phyloP scores from a whole-genome alignment of 139 green algal species.

The Ettlia oleoabundans region DNA sequence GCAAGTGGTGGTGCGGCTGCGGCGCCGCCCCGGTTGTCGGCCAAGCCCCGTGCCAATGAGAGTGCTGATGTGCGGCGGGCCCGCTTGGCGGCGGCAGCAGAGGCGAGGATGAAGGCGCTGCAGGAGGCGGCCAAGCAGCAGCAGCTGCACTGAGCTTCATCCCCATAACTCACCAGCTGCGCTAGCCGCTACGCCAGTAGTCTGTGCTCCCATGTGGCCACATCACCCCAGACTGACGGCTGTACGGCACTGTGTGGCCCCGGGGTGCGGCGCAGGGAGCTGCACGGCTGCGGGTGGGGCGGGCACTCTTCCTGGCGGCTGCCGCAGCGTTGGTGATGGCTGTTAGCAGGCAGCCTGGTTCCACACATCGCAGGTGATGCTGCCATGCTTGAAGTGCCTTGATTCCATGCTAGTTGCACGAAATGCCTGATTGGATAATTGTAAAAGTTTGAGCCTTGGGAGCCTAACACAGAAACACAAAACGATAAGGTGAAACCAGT shows the following conservation, averaged over 20 bases:
- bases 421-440: no score
- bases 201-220: not conserved
- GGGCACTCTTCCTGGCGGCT: conserved; percentile 1
- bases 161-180: no score
- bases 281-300: not conserved
- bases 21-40: conserved; percentile 4
- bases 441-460: no score
- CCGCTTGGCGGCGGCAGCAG: conserved; percentile 76
- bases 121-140: conserved; percentile 54
- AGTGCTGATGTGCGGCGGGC: conserved; percentile 60
- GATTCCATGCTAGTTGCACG: not conserved
- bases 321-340: conserved; percentile 3
- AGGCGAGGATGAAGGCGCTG: conserved; percentile 76
- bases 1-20: conserved; percentile 15
- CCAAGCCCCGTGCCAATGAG: conserved; percentile 49
- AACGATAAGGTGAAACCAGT: no score
- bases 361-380: not conserved
- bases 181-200: not conserved
- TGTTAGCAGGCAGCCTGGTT: not conserved
- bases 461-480: no score
- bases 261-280: conserved; percentile 9
- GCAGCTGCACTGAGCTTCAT: conserved; percentile 49
- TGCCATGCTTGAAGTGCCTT: not conserved
- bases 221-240: not conserved
- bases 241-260: not conserved